A percentile compares a stretch with the other conserved stretches of the same genome.
Conservation (phyloP, 148 eudicot genomes). For the Cornus suecica region DNA sequence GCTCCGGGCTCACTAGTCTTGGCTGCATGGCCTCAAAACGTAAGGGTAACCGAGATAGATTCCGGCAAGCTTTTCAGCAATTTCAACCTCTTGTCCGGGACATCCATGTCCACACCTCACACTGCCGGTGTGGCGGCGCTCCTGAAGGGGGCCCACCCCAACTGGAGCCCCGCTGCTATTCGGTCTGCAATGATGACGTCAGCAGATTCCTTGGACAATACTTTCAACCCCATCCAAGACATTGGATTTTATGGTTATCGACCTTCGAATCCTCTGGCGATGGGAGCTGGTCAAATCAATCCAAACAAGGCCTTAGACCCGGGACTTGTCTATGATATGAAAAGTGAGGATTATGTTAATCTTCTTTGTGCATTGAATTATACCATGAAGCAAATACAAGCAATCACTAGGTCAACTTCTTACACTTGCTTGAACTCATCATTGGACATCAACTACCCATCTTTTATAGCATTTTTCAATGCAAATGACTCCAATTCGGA, state of each 20-base stretch:
- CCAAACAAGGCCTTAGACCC: conserved; percentile 45
- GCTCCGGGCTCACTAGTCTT: conserved; percentile 39
- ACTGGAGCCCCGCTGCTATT: conserved; percentile 40
- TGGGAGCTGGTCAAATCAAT: conserved; percentile 39
- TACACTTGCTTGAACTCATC: conserved; percentile 30
- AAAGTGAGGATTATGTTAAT: conserved; percentile 31
- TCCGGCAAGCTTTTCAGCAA: conserved; percentile 13
- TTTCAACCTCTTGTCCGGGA: conserved; percentile 36
- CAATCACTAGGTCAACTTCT: conserved; percentile 26
- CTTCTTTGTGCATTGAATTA: conserved; percentile 36
- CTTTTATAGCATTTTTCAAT: conserved; percentile 36
- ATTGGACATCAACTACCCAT: conserved; percentile 42
- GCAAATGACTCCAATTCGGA: conserved; percentile 1
- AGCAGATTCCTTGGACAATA: conserved; percentile 23
- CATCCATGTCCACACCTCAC: conserved; percentile 45
- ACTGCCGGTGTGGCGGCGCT: conserved; percentile 37
- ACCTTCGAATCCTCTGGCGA: conserved; percentile 31
- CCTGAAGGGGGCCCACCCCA: conserved; percentile 28
- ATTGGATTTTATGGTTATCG: conserved; percentile 7
- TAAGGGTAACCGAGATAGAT: not conserved
- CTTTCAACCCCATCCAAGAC: conserved; percentile 26
- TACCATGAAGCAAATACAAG: conserved; percentile 26
- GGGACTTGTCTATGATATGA: conserved; percentile 33
- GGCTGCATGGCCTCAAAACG: conserved; percentile 39
- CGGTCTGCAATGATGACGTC: conserved; percentile 46